Evolutionary conservation across 2,329 filamentous ascomycete genomes (phyloP), one percentile per base, ranked within the genome.

Genomic region (Clarireedia sp.): DNA sequence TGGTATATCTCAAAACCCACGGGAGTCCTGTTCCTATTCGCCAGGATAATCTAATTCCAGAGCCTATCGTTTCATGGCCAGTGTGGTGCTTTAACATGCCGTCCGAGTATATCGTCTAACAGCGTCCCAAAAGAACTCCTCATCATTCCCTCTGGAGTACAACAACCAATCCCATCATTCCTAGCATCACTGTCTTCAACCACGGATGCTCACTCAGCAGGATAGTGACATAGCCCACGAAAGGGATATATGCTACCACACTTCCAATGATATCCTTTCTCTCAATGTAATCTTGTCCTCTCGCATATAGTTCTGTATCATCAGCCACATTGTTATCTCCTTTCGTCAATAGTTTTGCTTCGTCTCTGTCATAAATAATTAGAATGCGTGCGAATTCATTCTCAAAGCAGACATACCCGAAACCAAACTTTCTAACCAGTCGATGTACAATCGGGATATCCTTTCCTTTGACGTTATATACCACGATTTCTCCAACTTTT

Each of bases 401-500:
- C 41, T n/a, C 17, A 23, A 24, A 24, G 16, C 24, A 17, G 49
- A 70, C 77, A 56, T 67, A 80, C 75, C 82, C 82, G 29, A 66
- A 66, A 21, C 83, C 82, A 68, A 85, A 86, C 68, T 83, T 84
- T 73, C 91, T 82, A 54, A 97, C 87, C 9, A 97, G 81, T 50
- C 94, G 79, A 75, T 99, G 94, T 63, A 99, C 94, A 72, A 99
- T 99, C 29, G 94, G 94, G 61, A 99, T 97, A 63, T 96, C 89
- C 77, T 97, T 99, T 43, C 83, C 85, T 64, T 80, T 78, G 33
- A 89, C 83, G 67, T 87, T 88, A 68, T 88, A 89, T 48, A 89
- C 85, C 62, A 89, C 86, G 59, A 88, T 78, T 71, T 89, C 86
- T 17, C 86, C 86, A 46, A 89, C 75, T 65, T 86, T 78, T 1